Percentiles rank a stretch among this genome's conserved stretches.
These are phyloP conservation scores for Saraca asoca DNA, from an alignment of 331 rosid genomes.

Conservation along the genomic window DNA sequence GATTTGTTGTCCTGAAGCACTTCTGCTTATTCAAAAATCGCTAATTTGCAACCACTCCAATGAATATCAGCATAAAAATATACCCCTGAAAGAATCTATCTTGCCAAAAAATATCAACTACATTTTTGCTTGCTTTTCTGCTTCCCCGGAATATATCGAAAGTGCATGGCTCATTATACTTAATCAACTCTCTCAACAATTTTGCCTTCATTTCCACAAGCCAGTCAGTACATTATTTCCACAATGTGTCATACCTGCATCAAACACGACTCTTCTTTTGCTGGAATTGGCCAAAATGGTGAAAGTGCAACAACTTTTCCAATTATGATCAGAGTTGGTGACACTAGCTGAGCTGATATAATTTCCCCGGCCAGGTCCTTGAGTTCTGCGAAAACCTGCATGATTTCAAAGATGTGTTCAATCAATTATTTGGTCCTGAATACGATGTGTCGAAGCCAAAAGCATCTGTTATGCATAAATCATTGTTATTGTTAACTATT, in stretches of 20 bases:
- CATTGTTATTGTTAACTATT: background rate
- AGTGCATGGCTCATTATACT: background rate
- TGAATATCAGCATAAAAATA: background rate
- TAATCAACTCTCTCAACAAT: background rate
- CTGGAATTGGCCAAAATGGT: conserved; percentile 70
- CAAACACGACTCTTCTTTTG: conserved; percentile 52
- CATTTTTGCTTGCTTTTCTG: conserved; percentile 1
- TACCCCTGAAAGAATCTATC: background rate
- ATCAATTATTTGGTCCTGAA: conserved; percentile 23
- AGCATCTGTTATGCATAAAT: background rate
- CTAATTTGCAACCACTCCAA: background rate
- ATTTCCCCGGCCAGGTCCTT: conserved; percentile 74
- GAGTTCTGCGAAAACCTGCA: conserved; percentile 84
- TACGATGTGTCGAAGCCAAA: background rate
- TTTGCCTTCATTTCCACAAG: conserved; percentile 23
- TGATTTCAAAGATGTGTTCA: conserved; percentile 5
- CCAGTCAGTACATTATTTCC: conserved; percentile 4
- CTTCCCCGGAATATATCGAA: background rate
- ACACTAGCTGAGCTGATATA: conserved; percentile 54
- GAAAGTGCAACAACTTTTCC: conserved; percentile 93
- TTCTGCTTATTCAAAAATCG: background rate
- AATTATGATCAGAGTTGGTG: conserved; percentile 86
- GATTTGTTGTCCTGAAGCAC: conserved; percentile 16
- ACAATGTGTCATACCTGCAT: conserved; percentile 41
- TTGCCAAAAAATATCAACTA: conserved; percentile 3